phyloP scores from a whole-genome alignment of 2,329 filamentous ascomycete genomes.

The Acephala macrosclerotiorum region DNA sequence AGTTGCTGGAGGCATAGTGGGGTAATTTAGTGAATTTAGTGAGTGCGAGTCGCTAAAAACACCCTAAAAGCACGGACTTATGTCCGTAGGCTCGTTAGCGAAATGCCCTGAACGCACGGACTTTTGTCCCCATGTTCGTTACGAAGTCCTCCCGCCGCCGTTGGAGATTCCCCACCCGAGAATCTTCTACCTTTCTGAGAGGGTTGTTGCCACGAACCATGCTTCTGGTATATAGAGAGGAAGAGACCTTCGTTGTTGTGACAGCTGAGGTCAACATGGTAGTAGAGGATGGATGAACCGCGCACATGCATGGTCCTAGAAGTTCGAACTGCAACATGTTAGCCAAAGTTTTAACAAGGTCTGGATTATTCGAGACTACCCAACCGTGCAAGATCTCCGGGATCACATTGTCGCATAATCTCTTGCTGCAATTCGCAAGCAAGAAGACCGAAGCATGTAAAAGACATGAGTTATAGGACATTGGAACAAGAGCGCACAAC shows the following conservation, averaged over 20 bases:
- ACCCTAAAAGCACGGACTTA: no score
- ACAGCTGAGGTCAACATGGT: background rate
- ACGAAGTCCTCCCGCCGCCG: background rate
- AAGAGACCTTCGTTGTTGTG: background rate
- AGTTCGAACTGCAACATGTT: background rate
- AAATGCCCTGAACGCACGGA: no score
- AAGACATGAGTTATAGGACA: background rate
- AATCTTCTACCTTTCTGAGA: background rate
- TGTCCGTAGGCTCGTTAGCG: no score
- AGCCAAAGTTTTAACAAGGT: background rate
- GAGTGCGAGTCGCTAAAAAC: no score
- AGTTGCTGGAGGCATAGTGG: no score
- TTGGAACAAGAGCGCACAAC: background rate
- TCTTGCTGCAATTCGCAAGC: background rate
- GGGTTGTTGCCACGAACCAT: background rate
- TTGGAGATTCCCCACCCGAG: background rate
- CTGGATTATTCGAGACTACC: background rate
- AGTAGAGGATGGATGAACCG: background rate
- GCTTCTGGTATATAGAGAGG: background rate
- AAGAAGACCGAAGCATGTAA: background rate
- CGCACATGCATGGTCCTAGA: background rate
- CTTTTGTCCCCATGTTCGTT: no score
- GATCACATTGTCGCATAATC: background rate
- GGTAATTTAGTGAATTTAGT: no score
- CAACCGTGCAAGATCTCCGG: background rate